Percentiles rank a stretch among this genome's conserved stretches.
Evolutionary conservation across 78 protist species (phyloP).

Genomic region (Dictyostelium capitatum): DNA sequence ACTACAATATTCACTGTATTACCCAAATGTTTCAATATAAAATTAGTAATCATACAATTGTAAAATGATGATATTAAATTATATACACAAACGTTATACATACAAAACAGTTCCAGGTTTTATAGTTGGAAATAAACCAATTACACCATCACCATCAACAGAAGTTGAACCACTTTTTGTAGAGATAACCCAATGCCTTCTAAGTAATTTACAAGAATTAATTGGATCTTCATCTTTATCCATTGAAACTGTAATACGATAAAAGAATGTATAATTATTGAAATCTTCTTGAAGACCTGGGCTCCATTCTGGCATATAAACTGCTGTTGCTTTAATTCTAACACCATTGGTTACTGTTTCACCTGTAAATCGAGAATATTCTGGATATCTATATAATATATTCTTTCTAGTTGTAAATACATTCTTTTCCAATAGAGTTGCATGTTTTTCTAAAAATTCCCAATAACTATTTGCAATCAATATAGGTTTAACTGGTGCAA

Average conservation of each 20-base stretch:
- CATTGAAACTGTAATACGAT: conserved; percentile 45
- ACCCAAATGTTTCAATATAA: neutral
- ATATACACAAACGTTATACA: neutral
- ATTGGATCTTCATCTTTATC: conserved; percentile 48
- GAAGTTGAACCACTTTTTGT: neutral
- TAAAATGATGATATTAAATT: too few relatives aligned
- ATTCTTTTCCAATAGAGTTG: neutral
- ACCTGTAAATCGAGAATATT: conserved; percentile 13
- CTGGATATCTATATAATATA: conserved; percentile 50
- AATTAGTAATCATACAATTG: neutral
- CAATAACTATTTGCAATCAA: conserved; percentile 35
- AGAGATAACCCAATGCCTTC: conserved; percentile 10
- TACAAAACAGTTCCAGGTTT: neutral
- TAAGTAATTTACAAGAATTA: neutral
- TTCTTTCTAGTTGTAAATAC: conserved; percentile 4
- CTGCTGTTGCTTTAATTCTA: conserved; percentile 33
- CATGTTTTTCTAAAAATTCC: conserved; percentile 28
- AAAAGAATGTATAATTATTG: neutral
- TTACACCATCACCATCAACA: neutral
- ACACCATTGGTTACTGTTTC: conserved; percentile 17
- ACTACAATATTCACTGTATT: conserved; percentile 37
- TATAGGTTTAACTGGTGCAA: neutral
- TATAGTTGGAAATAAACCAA: neutral
- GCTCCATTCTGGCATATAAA: conserved; percentile 60
- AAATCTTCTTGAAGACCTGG: neutral